Evolutionary conservation across 129 eudicot genomes (phyloP).

Genomic region (Ambrosia artemisiifolia): DNA sequence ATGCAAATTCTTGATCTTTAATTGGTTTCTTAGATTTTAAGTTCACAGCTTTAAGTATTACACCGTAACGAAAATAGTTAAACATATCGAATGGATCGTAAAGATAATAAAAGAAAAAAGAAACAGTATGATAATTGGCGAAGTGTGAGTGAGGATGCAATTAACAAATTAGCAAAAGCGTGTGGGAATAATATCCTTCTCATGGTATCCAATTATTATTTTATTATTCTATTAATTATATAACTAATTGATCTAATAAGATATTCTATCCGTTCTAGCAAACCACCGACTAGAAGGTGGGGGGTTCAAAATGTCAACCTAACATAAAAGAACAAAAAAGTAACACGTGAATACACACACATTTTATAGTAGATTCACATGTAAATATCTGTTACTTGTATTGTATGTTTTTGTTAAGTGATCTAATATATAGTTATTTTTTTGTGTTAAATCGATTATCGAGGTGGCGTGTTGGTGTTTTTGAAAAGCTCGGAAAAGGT

Average conservation of each 20-base stretch:
- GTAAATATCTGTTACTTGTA: too few relatives aligned
- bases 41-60: not conserved
- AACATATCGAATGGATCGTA: not conserved
- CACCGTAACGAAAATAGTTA: not conserved
- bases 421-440: not conserved
- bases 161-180: conserved; percentile 16
- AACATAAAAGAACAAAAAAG: not conserved
- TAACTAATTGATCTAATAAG: not conserved
- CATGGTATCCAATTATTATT: not conserved
- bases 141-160: not conserved
- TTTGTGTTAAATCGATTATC: not conserved
- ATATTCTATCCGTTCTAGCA: conserved; percentile 2
- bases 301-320: conserved; percentile 12
- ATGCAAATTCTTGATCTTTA: not conserved
- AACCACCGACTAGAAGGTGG: conserved; percentile 12
- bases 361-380: too few relatives aligned
- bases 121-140: not conserved
- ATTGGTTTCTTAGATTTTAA: not conserved
- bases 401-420: not conserved
- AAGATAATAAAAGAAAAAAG: not conserved
- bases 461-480: too few relatives aligned
- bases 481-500: too few relatives aligned
- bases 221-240: not conserved
- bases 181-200: conserved; percentile 31
- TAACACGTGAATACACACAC: too few relatives aligned